Conservation (phyloP, 805 yeast species). For the Tetrapisispora taiwanensis region DNA sequence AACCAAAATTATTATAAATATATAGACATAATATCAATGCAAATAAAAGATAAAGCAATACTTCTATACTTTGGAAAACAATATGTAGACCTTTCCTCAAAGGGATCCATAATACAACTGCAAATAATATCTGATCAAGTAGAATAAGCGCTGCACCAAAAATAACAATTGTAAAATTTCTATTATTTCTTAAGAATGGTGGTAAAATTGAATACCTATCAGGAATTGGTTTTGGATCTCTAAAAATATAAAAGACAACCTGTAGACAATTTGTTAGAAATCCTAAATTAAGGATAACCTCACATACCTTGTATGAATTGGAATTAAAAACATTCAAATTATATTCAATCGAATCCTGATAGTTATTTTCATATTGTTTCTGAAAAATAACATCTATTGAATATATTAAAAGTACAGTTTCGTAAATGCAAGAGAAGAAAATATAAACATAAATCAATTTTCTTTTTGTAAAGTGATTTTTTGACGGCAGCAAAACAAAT, state of each 20-base stretch:
- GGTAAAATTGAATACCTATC: slow-evolving; percentile 15
- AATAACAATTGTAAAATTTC: slow-evolving; percentile 12
- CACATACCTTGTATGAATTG: slow-evolving; percentile 9
- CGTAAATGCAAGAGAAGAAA: slow-evolving; percentile 42
- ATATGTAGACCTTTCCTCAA: not conserved
- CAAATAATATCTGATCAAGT: not conserved
- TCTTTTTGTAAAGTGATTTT: slow-evolving; percentile 42
- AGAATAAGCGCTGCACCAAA: slow-evolving; percentile 8
- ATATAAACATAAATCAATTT: slow-evolving; percentile 46
- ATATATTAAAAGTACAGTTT: slow-evolving; percentile 41
- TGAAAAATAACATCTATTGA: slow-evolving; percentile 36
- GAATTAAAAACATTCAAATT: slow-evolving; percentile 11
- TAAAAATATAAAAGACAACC: slow-evolving; percentile 22
- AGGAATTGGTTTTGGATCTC: slow-evolving; percentile 3
- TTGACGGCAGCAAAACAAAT: slow-evolving; percentile 40
- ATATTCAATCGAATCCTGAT: slow-evolving; percentile 42
- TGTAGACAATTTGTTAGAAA: slow-evolving; percentile 22
- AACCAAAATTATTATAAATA: slow-evolving; percentile 20
- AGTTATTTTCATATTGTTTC: slow-evolving; percentile 41
- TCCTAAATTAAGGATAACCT: slow-evolving; percentile 10
- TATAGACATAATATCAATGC: slow-evolving; percentile 11
- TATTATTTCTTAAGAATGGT: slow-evolving; percentile 9
- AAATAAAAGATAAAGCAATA: slow-evolving; percentile 11
- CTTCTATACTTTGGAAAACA: slow-evolving; percentile 5
- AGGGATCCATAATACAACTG: not conserved